These are phyloP conservation scores for Aspergillus alliaceus DNA, from an alignment of 2,329 filamentous ascomycete genomes.

Conservation along the genomic window DNA sequence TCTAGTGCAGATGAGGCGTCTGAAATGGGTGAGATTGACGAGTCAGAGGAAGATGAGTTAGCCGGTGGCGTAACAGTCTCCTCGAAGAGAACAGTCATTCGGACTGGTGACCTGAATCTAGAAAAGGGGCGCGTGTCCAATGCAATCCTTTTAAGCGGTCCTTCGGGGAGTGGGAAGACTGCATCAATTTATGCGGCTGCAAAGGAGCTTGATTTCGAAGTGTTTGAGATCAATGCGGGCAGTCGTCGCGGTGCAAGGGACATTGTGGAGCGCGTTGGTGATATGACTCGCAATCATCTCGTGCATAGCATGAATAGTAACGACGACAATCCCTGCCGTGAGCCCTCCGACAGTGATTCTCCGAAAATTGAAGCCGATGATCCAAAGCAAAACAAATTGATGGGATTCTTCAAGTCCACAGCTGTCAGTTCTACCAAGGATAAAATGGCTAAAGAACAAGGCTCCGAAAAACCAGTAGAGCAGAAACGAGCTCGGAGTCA, in stretches of 20 bases:
- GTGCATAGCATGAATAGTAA: conserved; percentile 57
- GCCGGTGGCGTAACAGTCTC: conserved; percentile 40
- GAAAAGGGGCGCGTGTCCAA: conserved; percentile 63
- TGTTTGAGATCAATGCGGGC: conserved; percentile 91
- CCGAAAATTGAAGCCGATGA: conserved; percentile 61
- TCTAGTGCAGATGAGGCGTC: conserved; percentile 73
- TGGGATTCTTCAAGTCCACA: conserved; percentile 72
- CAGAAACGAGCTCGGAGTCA: conserved; percentile 54
- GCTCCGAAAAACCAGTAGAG: conserved; percentile 22
- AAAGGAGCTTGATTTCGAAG: conserved; percentile 85
- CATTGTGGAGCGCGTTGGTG: conserved; percentile 85
- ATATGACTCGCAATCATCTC: conserved; percentile 95
- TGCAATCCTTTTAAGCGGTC: conserved; percentile 83
- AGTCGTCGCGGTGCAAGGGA: conserved; percentile 85
- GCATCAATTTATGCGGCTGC: conserved; percentile 89
- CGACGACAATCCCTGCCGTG: conserved; percentile 23
- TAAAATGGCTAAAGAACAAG: conserved; percentile 15
- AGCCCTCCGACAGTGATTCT: conserved; percentile 38
- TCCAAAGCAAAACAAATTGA: conserved; percentile 76
- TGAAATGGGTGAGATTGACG: conserved; percentile 68
- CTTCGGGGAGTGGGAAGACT: conserved; percentile 88
- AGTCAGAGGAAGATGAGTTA: conserved; percentile 53
- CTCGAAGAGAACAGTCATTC: conserved; percentile 42
- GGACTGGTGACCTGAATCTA: conserved; percentile 36
- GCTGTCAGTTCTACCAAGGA: conserved; percentile 28